Evolutionary conservation across 495 filamentous ascomycete species (phyloP).

Genomic region (Aspergillus sclerotioniger): DNA sequence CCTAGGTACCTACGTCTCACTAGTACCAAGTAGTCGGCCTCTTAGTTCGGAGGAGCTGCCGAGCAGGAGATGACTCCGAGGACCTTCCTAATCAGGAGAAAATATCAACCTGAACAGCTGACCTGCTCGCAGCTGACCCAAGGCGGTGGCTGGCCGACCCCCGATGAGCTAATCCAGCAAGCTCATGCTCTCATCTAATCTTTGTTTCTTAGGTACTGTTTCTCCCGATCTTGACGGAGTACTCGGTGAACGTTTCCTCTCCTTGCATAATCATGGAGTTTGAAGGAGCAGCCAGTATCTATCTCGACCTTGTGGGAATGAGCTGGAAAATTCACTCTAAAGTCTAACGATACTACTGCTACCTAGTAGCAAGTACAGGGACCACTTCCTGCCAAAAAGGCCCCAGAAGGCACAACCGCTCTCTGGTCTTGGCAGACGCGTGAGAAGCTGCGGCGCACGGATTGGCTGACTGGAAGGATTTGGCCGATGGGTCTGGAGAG

Average conservation of each 20-base stretch:
- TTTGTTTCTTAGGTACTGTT: no score
- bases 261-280: no score
- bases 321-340: no score
- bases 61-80: neutral
- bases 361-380: no score
- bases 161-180: neutral
- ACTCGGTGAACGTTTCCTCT: no score
- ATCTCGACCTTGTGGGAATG: no score
- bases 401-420: neutral
- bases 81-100: neutral
- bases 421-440: conserved; percentile 9
- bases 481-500: conserved; percentile 2
- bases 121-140: neutral
- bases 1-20: no score
- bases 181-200: no score
- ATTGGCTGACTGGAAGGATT: conserved; percentile 12
- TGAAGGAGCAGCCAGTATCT: no score
- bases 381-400: neutral
- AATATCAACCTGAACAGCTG: neutral
- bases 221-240: no score
- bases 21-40: no score
- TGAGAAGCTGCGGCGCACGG: conserved; percentile 10
- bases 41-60: neutral
- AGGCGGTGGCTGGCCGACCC: neutral
- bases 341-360: no score